Base-by-base conservation (phyloP, 2,329 filamentous ascomycete species). In the Pseudogymnoascus sp. region DNA sequence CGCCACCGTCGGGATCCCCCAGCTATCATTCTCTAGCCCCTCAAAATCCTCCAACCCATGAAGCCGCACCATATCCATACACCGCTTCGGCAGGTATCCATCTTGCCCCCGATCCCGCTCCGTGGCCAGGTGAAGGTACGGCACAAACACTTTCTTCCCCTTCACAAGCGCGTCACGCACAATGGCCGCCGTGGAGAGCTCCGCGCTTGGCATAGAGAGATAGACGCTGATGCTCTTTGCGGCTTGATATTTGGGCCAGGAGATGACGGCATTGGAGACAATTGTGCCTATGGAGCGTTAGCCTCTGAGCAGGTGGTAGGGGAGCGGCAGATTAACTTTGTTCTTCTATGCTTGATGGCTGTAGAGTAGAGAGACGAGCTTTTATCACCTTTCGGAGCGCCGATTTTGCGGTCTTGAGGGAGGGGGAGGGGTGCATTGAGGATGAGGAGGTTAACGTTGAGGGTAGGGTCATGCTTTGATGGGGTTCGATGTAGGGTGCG, bases 61-160 rank as follows among this genome's bases (percentile, higher is more conserved):
- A 41, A 99, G 79, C 65, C 86, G 86, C 21, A 99, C 85, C 95
- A 99, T 97, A 71, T 97, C 92, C 95, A 99, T 99, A 61, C 95
- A 83, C 14, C 90, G 90, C 5, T 85, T 83, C 62, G 79, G 77
- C 28, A 73, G 69, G 14, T 70, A 68, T 49, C 68, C 61, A 49
- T 65, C 58, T 33, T 67, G 67, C n/a, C 63, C 76, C 3, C 11
- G 12, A 6, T 60, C 58, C 38, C 12, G 76, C 64, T 77, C 72
- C 4, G 78, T 78, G 31, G 79, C 79, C 69, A 81, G 86, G 76
- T 95, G 88, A 61, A 96, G 88, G 72, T 95, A 97, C 0, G 95
- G 95, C 58, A 99, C 87, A 74, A 91, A 97, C 63, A 99, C 92
- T 65, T 88, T 81, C 76, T 97, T 99, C 40, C 90, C 91, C 3